Evolutionary conservation across 2,329 filamentous ascomycete species (phyloP).

Genomic region (Pseudogymnoascus sp.): DNA sequence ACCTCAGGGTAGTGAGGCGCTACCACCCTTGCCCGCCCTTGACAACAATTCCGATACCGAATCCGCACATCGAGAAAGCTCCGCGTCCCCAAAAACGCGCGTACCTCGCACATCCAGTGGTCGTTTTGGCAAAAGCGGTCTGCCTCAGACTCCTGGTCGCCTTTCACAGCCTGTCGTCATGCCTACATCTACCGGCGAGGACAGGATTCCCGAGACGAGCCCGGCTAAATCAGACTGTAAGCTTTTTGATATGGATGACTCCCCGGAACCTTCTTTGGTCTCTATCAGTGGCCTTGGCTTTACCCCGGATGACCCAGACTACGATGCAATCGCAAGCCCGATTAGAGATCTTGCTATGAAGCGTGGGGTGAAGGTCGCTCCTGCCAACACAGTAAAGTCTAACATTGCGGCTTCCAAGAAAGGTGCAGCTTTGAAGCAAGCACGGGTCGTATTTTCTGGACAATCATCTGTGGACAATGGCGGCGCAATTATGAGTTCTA

Average conservation of each 20-base stretch:
- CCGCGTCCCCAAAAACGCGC: neutral
- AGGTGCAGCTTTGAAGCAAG: neutral
- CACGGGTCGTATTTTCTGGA: neutral
- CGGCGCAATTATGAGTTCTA: neutral
- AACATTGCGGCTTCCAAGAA: neutral
- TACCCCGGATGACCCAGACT: slow-evolving; percentile 19
- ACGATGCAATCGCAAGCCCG: neutral
- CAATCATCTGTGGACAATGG: neutral
- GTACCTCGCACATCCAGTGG: neutral
- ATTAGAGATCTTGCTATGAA: slow-evolving; percentile 5
- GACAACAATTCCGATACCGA: slow-evolving; percentile 1
- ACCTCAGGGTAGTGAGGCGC: neutral
- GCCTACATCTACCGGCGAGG: slow-evolving; percentile 6
- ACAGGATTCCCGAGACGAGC: slow-evolving; percentile 26
- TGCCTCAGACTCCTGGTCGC: neutral
- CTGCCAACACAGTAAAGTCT: neutral
- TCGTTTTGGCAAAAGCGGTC: neutral
- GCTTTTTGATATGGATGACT: slow-evolving; percentile 14
- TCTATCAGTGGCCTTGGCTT: slow-evolving; percentile 20
- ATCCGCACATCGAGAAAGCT: slow-evolving; percentile 1
- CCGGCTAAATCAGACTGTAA: slow-evolving; percentile 17
- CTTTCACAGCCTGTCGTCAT: neutral
- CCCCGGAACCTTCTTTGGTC: slow-evolving; percentile 11
- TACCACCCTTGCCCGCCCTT: neutral
- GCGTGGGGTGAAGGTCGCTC: neutral